Conservation (phyloP, 495 filamentous ascomycete genomes). For the Neurospora sp. region DNA sequence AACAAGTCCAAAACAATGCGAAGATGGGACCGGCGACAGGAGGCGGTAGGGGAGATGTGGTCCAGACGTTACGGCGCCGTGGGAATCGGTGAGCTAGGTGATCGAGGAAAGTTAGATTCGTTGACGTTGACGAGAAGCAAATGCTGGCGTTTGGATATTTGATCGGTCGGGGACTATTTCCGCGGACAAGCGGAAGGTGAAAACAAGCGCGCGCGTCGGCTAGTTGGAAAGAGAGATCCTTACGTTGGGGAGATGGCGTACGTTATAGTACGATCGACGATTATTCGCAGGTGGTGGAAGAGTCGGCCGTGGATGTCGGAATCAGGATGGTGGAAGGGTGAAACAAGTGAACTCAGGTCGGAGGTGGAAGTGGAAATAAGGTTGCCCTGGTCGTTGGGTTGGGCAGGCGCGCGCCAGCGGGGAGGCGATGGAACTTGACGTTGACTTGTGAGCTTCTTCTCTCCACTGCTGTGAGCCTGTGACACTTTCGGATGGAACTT, state of each 20-base stretch:
- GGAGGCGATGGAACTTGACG: neutral
- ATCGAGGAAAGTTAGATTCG: neutral
- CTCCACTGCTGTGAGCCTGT: neutral
- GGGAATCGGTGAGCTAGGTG: neutral
- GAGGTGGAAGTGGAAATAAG: neutral
- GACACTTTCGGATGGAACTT: neutral
- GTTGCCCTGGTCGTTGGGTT: neutral
- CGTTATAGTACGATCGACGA: neutral
- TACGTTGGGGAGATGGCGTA: neutral
- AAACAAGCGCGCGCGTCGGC: neutral
- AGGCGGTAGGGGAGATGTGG: neutral
- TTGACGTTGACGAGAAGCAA: neutral
- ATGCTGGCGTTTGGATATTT: neutral
- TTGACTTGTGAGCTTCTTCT: neutral
- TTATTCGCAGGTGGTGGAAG: neutral
- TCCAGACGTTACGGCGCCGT: neutral
- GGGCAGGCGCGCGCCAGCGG: neutral
- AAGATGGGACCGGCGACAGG: neutral
- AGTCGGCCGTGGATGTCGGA: neutral
- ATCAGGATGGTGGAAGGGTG: neutral
- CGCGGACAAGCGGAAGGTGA: neutral
- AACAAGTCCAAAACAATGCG: neutral
- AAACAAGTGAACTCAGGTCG: neutral
- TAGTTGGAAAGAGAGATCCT: neutral
- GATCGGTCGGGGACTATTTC: neutral